Evolutionary conservation across 192 early-diverging fungal genomes (phyloP).

Genomic region (Backusella sp.): DNA sequence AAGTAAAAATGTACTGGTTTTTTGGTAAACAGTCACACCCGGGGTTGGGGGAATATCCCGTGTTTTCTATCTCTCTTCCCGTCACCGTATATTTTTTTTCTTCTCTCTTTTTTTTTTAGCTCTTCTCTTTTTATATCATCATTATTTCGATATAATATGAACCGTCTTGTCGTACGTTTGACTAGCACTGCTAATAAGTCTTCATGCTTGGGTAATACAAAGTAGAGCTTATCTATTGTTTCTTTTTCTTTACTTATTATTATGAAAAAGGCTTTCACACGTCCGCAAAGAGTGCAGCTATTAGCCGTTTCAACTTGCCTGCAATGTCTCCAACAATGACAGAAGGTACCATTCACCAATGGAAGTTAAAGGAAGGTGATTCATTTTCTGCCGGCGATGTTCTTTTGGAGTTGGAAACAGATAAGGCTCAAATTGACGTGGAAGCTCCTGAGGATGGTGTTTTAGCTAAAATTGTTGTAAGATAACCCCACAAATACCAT

Average conservation of each 20-base stretch:
- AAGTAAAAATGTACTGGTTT: constrained; percentile 11
- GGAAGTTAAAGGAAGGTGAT: constrained; percentile 94
- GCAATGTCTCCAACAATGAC: constrained; percentile 98
- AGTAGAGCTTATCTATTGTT: not conserved
- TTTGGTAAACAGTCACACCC: not conserved
- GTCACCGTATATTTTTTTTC: not conserved
- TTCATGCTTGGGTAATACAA: constrained; percentile 2
- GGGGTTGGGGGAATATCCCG: not conserved
- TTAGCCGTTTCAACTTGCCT: constrained; percentile 77
- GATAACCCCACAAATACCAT: constrained; percentile 11
- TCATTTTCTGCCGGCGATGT: constrained; percentile 87
- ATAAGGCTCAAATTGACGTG: constrained; percentile 99
- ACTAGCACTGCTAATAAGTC: not conserved
- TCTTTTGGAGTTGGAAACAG: constrained; percentile 93
- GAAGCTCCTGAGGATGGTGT: constrained; percentile 97
- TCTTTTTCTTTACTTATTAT: not conserved
- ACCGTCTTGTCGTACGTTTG: constrained; percentile 4
- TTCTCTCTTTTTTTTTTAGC: not conserved
- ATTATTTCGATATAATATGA: not conserved
- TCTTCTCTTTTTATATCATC: not conserved
- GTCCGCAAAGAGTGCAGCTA: constrained; percentile 45
- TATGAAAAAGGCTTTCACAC: constrained; percentile 46
- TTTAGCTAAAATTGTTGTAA: constrained; percentile 87
- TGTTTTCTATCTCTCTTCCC: constrained; percentile 9
- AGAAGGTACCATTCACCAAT: constrained; percentile 88